phyloP scores from a whole-genome alignment of 2,329 filamentous ascomycete species.

The Pseudogymnoascus sp. region DNA sequence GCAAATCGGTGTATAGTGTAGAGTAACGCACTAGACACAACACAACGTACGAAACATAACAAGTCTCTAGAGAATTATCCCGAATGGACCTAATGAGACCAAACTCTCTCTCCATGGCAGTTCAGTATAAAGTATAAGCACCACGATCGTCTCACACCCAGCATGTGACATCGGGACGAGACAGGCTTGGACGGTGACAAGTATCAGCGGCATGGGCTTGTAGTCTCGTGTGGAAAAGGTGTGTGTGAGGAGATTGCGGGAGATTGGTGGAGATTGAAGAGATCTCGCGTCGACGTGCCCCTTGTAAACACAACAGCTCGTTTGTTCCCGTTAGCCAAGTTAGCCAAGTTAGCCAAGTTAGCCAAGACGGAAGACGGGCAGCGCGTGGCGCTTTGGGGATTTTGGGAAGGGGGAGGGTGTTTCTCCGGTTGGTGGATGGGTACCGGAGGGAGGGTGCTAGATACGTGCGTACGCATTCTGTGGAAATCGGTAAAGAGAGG shows the following conservation, averaged over 20 bases:
- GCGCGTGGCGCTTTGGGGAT: background rate
- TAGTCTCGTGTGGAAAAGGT: background rate
- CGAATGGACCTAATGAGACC: no score
- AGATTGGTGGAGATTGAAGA: conserved; percentile 3
- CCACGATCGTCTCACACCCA: no score
- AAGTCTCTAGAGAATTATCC: no score
- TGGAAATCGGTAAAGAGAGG: background rate
- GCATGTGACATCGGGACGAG: background rate
- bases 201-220: background rate
- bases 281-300: background rate
- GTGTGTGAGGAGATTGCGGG: background rate
- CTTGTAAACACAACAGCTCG: background rate
- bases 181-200: background rate
- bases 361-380: background rate
- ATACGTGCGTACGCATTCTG: background rate
- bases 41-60: no score
- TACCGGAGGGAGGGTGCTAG: background rate
- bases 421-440: background rate
- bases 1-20: background rate
- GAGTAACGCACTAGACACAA: background rate
- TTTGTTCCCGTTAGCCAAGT: background rate
- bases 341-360: no score
- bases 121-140: no score
- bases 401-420: background rate
- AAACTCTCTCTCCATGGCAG: no score